These are phyloP conservation scores for Brettanomyces anomalus DNA, from an alignment of 805 yeast genomes.

Conservation along the genomic window DNA sequence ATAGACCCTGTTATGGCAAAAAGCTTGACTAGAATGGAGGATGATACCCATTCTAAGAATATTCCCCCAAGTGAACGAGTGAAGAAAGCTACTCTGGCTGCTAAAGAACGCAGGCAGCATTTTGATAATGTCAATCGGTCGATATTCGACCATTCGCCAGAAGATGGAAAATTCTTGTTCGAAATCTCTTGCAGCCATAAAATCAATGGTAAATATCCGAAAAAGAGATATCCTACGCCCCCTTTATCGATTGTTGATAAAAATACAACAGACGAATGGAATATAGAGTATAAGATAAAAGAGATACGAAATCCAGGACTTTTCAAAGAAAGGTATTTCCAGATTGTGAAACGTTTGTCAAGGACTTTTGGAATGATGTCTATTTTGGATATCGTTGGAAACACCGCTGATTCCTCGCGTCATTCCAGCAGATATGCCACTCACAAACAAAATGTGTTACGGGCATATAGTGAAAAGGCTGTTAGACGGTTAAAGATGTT, in stretches of 20 bases:
- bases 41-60: slow-evolving; percentile 10
- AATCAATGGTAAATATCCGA: slow-evolving; percentile 24
- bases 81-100: slow-evolving; percentile 13
- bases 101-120: slow-evolving; percentile 8
- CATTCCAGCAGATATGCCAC: slow-evolving; percentile 17
- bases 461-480: slow-evolving; percentile 28
- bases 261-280: slow-evolving; percentile 16
- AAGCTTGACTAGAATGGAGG: slow-evolving; percentile 14
- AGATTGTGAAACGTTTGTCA: too few relatives aligned
- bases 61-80: slow-evolving; percentile 13
- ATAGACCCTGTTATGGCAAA: slow-evolving; percentile 13
- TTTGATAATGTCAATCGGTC: slow-evolving; percentile 12
- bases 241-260: slow-evolving; percentile 17
- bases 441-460: slow-evolving; percentile 15
- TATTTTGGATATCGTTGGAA: neutral
- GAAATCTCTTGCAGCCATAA: slow-evolving; percentile 27
- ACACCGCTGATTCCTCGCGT: neutral
- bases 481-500: slow-evolving; percentile 10
- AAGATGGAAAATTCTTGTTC: slow-evolving; percentile 26
- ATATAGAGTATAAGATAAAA: slow-evolving; percentile 16
- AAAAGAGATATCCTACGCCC: slow-evolving; percentile 22
- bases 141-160: slow-evolving; percentile 9
- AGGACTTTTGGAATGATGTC: too few relatives aligned
- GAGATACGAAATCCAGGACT: slow-evolving; percentile 8
- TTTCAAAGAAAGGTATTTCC: slow-evolving; percentile 8